Evolutionary conservation across 2,329 filamentous ascomycete species (phyloP).

Genomic region (Colletotrichum australisinense): DNA sequence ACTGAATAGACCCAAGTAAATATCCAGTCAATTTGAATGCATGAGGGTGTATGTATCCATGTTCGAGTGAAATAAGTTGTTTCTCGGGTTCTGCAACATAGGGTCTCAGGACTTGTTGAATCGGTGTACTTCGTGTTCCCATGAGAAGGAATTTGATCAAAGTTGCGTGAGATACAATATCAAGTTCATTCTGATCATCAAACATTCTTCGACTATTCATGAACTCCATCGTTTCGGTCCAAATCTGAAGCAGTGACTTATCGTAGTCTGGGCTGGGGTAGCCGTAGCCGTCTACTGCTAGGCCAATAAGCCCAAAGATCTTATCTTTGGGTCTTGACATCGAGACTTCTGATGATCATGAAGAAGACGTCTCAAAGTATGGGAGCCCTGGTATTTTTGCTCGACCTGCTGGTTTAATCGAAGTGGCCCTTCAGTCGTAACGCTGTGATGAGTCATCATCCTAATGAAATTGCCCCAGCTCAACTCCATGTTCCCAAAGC

Average conservation of each 20-base stretch:
- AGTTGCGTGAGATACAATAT: background rate
- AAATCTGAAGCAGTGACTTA: slow-evolving; percentile 41
- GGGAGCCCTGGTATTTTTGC: background rate
- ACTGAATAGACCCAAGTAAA: background rate
- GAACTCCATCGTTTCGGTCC: slow-evolving; percentile 43
- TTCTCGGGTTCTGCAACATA: background rate
- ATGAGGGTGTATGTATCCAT: background rate
- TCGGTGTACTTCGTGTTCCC: background rate
- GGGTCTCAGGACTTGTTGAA: background rate
- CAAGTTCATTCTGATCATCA: background rate
- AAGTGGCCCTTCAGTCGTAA: background rate
- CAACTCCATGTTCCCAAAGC: background rate
- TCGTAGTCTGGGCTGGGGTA: slow-evolving; percentile 43
- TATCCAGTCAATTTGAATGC: background rate
- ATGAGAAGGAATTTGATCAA: background rate
- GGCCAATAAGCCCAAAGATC: slow-evolving; percentile 43
- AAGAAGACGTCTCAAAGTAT: slow-evolving; percentile 34
- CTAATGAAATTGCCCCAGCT: no score
- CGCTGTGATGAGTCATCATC: background rate
- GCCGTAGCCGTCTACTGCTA: slow-evolving; percentile 40
- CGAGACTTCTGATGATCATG: slow-evolving; percentile 38
- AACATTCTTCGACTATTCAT: slow-evolving; percentile 26
- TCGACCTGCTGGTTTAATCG: background rate
- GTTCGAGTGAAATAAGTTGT: background rate
- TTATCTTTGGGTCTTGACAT: slow-evolving; percentile 45